These are phyloP conservation scores for Meripilus lineatus DNA, from an alignment of 1,284 basidiomycete species.

Conservation along the genomic window DNA sequence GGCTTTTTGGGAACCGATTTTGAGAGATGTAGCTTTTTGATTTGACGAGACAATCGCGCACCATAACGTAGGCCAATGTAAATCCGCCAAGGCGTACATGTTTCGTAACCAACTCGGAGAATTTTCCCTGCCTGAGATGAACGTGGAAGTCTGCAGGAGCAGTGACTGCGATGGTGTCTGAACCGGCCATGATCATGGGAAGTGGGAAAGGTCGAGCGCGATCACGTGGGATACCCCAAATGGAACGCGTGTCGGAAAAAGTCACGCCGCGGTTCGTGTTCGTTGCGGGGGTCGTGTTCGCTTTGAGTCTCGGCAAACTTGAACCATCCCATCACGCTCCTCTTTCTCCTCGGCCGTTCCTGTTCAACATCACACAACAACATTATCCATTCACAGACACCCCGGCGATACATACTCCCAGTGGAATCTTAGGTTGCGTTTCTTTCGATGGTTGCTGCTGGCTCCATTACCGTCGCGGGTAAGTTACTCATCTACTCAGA, in stretches of 20 bases:
- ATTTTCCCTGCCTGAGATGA: conserved; percentile 86
- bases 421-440: too few relatives aligned
- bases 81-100: conserved; percentile 92
- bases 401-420: too few relatives aligned
- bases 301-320: neutral
- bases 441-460: conserved; percentile 69
- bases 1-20: too few relatives aligned
- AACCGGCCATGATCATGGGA: conserved; percentile 1
- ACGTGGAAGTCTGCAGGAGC: conserved; percentile 96
- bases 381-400: neutral
- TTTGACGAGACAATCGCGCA: conserved; percentile 31
- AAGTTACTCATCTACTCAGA: conserved; percentile 16
- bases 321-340: neutral
- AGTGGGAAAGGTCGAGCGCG: conserved; percentile 1
- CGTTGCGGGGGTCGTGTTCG: neutral
- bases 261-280: conserved; percentile 5
- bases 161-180: conserved; percentile 45
- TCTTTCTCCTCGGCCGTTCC: neutral
- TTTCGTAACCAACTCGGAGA: conserved; percentile 84
- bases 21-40: too few relatives aligned
- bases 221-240: conserved; percentile 4
- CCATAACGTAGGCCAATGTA: conserved; percentile 95
- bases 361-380: neutral
- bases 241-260: too few relatives aligned
- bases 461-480: conserved; percentile 87